Evolutionary conservation across 140 eudicot genomes (phyloP), one percentile per base, ranked within the genome.

Genomic region (Bidens hawaiensis): DNA sequence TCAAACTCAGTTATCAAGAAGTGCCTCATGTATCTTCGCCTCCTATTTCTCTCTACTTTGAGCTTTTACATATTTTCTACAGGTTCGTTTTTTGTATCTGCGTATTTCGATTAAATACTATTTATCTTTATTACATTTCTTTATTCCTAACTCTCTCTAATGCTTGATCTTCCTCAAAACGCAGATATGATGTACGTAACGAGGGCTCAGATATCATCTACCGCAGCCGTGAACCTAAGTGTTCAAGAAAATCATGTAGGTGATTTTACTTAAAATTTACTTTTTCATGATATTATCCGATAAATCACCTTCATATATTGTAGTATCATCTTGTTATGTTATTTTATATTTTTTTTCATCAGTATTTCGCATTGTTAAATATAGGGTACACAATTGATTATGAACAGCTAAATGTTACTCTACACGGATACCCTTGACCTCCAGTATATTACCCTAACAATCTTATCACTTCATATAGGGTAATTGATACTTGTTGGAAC

Each of bases 11-110:
- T 14, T 41, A 67, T 54, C 56, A 53, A 67, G 31, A 67, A 24
- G 46, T 25, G 56, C 48, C 65, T 43, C 70, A 71, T 71, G 77
- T 63, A 22, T 72, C 60, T 36, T 63, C 30, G 65, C 45, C n/a
- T 53, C 55, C 31, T 72, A 63, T 43, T 72, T 56, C 60, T 72
- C 51, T 72, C 56, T 42, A 55, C 65, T 11, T 72, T 72, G n/a
- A 72, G 60, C 43, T 41, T 72, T 17, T 30, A n/a, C 40, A 41
- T 72, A 28, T 21, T 63, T 16, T 63, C 60, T 10, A 6, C 60
- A 72, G 77, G 77, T 63, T n/a, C n/a, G n/a, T n/a, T n/a, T n/a
- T n/a, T 13, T 19, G 7, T 46, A 57, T n/a, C 2, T 50, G 3
- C 30, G 18, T 24, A n/a, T 28, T 27, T 19, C 30, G 42, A 69